phyloP scores from a whole-genome alignment of 805 yeast species.

The Vanderwaltozyma tropicalis region DNA sequence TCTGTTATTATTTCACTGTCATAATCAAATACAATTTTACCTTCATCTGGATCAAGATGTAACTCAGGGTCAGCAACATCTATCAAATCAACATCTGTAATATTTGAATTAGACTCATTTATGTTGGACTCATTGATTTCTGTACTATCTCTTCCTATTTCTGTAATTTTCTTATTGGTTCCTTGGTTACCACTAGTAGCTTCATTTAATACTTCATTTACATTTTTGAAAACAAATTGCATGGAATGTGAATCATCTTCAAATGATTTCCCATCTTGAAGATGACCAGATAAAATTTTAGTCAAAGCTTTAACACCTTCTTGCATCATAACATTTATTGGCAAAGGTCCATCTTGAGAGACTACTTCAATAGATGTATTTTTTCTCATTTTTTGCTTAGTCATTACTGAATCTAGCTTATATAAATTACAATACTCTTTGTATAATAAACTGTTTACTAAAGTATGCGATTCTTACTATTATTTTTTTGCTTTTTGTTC shows the following conservation, averaged over 20 bases:
- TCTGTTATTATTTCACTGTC: constrained; percentile 20
- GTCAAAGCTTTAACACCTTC: constrained; percentile 28
- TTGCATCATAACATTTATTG: constrained; percentile 27
- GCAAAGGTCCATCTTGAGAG: constrained; percentile 22
- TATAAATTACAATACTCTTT: too few species aligned
- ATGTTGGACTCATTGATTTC: background rate
- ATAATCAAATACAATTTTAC: constrained; percentile 25
- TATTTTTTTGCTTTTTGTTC: too few species aligned
- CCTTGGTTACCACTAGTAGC: background rate
- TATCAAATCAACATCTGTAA: background rate
- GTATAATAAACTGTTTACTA: too few species aligned
- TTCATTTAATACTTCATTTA: background rate
- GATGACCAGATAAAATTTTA: constrained; percentile 20
- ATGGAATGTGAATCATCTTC: constrained; percentile 12
- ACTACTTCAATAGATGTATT: constrained; percentile 16
- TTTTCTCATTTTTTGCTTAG: background rate
- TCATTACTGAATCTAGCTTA: background rate
- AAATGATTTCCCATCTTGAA: constrained; percentile 18
- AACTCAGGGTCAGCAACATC: constrained; percentile 16
- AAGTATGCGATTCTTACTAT: too few species aligned
- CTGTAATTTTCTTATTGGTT: background rate
- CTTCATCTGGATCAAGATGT: constrained; percentile 20
- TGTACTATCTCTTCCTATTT: background rate
- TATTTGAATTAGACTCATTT: background rate
- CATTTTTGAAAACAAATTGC: constrained; percentile 18